Conservation (phyloP, 148 eudicot genomes). For the Polygonum aviculare region DNA sequence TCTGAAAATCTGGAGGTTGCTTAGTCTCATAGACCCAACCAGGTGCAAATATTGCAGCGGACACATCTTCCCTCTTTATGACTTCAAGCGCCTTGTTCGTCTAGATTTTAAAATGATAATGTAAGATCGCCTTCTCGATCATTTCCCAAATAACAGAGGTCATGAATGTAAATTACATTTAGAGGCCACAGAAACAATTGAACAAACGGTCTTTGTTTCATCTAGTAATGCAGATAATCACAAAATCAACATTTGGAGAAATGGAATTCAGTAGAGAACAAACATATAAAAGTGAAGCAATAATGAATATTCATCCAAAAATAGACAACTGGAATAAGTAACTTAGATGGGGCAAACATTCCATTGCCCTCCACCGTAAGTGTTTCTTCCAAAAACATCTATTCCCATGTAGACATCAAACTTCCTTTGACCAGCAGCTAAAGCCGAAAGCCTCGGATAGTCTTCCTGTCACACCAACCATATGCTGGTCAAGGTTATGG, state of each 20-base stretch:
- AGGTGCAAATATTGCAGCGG: slow-evolving; percentile 96
- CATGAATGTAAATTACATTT: not conserved
- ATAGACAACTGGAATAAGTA: not conserved
- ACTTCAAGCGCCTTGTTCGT: slow-evolving; percentile 82
- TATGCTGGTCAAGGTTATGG: slow-evolving; percentile 2
- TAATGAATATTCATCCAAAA: not conserved
- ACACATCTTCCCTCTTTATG: slow-evolving; percentile 55
- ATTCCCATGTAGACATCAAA: slow-evolving; percentile 88
- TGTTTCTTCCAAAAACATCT: slow-evolving; percentile 83
- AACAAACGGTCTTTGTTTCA: not conserved
- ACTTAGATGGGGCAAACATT: slow-evolving; percentile 33
- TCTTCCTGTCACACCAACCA: slow-evolving; percentile 41
- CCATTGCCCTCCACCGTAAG: slow-evolving; percentile 93
- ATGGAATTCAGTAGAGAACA: too few species aligned
- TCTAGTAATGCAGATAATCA: not conserved
- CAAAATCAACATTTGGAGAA: not conserved
- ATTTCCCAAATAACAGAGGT: slow-evolving; percentile 1
- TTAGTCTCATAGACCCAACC: slow-evolving; percentile 92
- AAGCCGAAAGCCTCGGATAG: slow-evolving; percentile 67
- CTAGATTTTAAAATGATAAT: slow-evolving; percentile 26
- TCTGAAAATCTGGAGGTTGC: slow-evolving; percentile 80
- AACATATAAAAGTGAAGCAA: not conserved
- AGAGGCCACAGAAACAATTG: not conserved
- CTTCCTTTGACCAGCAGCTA: slow-evolving; percentile 75
- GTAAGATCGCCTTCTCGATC: slow-evolving; percentile 8